Base-by-base conservation (phyloP, 116 monocot genomes). In the Zostera marina region DNA sequence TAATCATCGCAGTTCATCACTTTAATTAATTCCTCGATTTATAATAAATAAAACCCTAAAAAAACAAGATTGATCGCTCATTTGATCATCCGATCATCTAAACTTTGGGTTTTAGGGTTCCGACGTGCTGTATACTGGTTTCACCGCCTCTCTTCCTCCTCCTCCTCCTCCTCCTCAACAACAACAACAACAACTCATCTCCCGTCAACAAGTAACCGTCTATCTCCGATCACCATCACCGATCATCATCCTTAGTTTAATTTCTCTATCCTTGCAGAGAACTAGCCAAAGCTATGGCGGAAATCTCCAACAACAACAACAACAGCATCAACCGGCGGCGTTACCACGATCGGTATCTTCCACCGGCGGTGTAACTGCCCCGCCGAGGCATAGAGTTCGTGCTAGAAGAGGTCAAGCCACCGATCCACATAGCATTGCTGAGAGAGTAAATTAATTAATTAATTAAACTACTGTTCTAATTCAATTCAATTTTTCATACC, bases 371-470 rank as follows among this genome's bases (percentile, higher is more conserved):
- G 67, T 64, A 1, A 44, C 72, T 6, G 77, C 75, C 2, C 76
- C 76, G 42, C 92, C 92, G 41, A 71, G 84, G 68, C 92, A 87
- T 68, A 71, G 81, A 42, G 79, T 87, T 38, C 71, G 92, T 47
- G 92, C 92, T 4, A 73, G 92, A 17, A 71, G 92, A 62, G 92
- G 92, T 22, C 92, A 92, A 72, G 92, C 92, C 44, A 92, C 92
- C 39, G 92, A 92, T 61, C 92, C 92, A 3, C 92, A 92, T 66
- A 92, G 93, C 64, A 93, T 93, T 44, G 93, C 93, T 14, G 93
- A 93, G 55, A 67, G 93, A 53, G 93, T 93, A 84, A 70, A 47
- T 23, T 19, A 7, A 11, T 5, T 43, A 43, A 11, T 43, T 43
- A n/a, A 32, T 2, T 32, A 32, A 32, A 32, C 44, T 45, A 11